A percentile compares a stretch with the other conserved stretches of the same genome.
Conservation (phyloP, 192 early-diverging fungal genomes). For the Entomortierella lignicola region DNA sequence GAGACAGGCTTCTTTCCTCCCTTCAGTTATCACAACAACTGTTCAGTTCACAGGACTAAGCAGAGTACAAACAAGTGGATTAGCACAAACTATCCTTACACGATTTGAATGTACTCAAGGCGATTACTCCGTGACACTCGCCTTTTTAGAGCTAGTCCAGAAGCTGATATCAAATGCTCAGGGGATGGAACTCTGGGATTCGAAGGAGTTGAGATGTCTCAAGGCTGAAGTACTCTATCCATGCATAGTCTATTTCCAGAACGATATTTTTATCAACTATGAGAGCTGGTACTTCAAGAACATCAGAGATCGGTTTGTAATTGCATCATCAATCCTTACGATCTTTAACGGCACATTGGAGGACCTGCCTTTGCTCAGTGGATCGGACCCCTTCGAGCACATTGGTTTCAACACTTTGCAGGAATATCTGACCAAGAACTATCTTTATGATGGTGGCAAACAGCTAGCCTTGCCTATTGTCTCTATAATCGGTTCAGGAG, state of each 20-base stretch:
- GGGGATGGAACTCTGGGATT: conserved; percentile 36
- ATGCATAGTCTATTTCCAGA: conserved; percentile 49
- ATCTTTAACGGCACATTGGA: conserved; percentile 51
- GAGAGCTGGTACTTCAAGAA: conserved; percentile 58
- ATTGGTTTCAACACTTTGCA: conserved; percentile 41
- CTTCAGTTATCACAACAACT: conserved; percentile 40
- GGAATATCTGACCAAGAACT: conserved; percentile 52
- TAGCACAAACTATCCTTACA: conserved; percentile 18
- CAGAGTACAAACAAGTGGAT: conserved; percentile 41
- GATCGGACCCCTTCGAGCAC: conserved; percentile 8
- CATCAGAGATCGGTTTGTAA: conserved; percentile 39
- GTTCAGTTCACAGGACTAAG: conserved; percentile 41
- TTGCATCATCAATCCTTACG: conserved; percentile 41
- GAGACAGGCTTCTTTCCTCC: conserved; percentile 33
- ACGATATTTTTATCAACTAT: conserved; percentile 53
- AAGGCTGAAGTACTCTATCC: conserved; percentile 46
- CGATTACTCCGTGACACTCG: conserved; percentile 45
- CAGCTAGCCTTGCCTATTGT: conserved; percentile 59
- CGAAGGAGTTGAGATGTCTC: conserved; percentile 40
- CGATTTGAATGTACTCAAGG: conserved; percentile 42
- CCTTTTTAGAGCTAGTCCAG: conserved; percentile 47
- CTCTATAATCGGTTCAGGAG: conserved; percentile 56
- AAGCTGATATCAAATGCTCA: conserved; percentile 38
- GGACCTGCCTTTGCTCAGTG: conserved; percentile 26
- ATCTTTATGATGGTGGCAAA: conserved; percentile 62